These are phyloP conservation scores for Jaapia argillacea DNA, from an alignment of 768 basidiomycete species.

Conservation along the genomic window DNA sequence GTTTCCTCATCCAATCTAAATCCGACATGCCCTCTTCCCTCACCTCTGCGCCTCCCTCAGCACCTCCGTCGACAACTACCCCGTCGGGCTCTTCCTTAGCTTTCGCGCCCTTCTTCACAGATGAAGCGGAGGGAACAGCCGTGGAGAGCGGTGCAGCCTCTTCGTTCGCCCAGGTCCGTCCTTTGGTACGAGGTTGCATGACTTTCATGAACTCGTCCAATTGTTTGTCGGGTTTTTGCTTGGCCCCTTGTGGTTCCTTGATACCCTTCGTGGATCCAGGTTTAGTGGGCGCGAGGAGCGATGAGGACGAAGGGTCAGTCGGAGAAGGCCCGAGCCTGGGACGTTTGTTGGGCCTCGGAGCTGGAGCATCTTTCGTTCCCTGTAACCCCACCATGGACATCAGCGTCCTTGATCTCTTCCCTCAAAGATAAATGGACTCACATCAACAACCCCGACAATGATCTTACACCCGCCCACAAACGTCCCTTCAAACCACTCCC, in stretches of 20 bases:
- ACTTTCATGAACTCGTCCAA: conserved; percentile 64
- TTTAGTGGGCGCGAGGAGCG: conserved; percentile 8
- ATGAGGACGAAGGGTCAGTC: conserved; percentile 9
- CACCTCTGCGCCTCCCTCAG: conserved; percentile 14
- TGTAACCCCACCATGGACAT: conserved; percentile 66
- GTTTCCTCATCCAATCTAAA: conserved; percentile 64
- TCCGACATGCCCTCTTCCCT: conserved; percentile 41
- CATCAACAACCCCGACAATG: conserved; percentile 68
- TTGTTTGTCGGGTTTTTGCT: conserved; percentile 23
- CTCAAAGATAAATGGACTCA: too few relatives aligned
- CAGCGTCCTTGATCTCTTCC: conserved; percentile 63
- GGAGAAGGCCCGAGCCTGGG: conserved; percentile 33
- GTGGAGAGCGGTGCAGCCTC: conserved; percentile 8
- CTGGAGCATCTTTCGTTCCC: conserved; percentile 62
- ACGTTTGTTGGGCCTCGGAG: conserved; percentile 62
- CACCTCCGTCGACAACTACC: conserved; percentile 3
- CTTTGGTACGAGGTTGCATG: conserved; percentile 57
- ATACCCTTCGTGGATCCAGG: conserved; percentile 10
- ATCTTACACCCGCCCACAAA: conserved; percentile 78
- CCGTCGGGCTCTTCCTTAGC: conserved; percentile 10
- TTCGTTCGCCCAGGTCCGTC: conserved; percentile 60
- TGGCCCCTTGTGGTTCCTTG: conserved; percentile 7
- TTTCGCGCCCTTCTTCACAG: conserved; percentile 1
- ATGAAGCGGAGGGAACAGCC: background rate
- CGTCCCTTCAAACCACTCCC: conserved; percentile 77